Conservation (phyloP, 495 filamentous ascomycete species). For the Lophiostoma macrostomum region DNA sequence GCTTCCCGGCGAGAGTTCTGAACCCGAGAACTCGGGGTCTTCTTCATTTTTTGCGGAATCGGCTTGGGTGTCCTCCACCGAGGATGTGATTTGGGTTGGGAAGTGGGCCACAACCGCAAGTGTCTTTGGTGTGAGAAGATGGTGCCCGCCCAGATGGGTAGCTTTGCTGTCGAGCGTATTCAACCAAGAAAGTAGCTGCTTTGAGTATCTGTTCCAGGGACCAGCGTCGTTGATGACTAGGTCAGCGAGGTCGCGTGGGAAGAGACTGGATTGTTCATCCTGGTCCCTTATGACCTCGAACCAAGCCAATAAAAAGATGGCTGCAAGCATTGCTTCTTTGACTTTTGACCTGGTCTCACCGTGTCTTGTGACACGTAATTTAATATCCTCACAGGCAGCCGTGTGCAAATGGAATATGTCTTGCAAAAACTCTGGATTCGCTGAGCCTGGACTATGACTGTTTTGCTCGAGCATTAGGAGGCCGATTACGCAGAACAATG, state of each 20-base stretch:
- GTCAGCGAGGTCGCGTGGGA: not conserved
- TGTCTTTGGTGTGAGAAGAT: not conserved
- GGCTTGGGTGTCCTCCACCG: not conserved
- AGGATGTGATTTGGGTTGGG: not conserved
- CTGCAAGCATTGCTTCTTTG: not conserved
- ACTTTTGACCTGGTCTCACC: not conserved
- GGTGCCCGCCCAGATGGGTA: too few relatives aligned
- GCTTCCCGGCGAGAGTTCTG: not conserved
- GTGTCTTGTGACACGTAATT: not conserved
- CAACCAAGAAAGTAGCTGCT: not conserved
- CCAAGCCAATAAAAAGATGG: not conserved
- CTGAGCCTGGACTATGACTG: not conserved
- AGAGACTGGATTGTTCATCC: not conserved
- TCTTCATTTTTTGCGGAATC: not conserved
- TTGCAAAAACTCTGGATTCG: not conserved
- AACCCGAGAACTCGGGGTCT: not conserved
- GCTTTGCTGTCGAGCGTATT: conserved; percentile 3
- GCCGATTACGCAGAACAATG: not conserved
- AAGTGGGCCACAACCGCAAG: not conserved
- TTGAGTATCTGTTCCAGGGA: not conserved
- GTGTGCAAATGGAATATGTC: not conserved
- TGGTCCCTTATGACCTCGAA: not conserved
- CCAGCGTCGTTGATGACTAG: not conserved
- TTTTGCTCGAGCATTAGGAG: not conserved
- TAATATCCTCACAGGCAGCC: not conserved